Conservation (phyloP, 805 yeast genomes). For the Priceomyces medius region DNA sequence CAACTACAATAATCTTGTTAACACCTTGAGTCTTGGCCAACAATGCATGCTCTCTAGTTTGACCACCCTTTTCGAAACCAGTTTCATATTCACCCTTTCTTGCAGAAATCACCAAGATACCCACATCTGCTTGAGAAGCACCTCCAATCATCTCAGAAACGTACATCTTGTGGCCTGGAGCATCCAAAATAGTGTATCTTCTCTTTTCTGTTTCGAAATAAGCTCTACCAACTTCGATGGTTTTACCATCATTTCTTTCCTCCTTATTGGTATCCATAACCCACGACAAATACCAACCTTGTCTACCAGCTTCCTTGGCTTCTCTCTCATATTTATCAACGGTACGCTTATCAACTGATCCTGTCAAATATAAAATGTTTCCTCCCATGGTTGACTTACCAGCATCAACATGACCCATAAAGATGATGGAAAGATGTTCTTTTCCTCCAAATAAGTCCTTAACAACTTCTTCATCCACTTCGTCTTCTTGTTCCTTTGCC, state of each 20-base stretch:
- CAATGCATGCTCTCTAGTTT: conserved; percentile 93
- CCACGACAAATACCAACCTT: conserved; percentile 99
- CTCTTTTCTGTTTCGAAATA: conserved; percentile 97
- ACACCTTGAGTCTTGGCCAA: conserved; percentile 99
- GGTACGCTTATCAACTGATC: conserved; percentile 97
- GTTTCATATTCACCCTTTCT: conserved; percentile 99
- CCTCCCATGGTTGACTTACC: conserved; percentile 99
- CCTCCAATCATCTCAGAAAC: conserved; percentile 99
- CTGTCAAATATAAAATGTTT: conserved; percentile 86
- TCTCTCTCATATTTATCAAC: conserved; percentile 97
- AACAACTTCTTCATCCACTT: conserved; percentile 81
- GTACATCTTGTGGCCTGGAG: conserved; percentile 99
- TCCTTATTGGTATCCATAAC: conserved; percentile 99
- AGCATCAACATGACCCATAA: conserved; percentile 99
- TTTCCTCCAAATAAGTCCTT: conserved; percentile 95
- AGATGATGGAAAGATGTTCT: conserved; percentile 93
- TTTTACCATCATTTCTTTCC: conserved; percentile 98
- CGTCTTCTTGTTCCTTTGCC: conserved; percentile 71
- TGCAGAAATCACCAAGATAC: conserved; percentile 94
- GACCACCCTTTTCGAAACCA: conserved; percentile 98
- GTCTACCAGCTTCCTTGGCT: conserved; percentile 99
- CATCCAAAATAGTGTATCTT: conserved; percentile 96
- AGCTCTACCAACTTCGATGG: conserved; percentile 98
- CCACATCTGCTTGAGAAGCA: conserved; percentile 99
- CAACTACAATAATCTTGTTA: conserved; percentile 86